phyloP scores from a whole-genome alignment of 768 basidiomycete species.

The Chalciporus piperatus region DNA sequence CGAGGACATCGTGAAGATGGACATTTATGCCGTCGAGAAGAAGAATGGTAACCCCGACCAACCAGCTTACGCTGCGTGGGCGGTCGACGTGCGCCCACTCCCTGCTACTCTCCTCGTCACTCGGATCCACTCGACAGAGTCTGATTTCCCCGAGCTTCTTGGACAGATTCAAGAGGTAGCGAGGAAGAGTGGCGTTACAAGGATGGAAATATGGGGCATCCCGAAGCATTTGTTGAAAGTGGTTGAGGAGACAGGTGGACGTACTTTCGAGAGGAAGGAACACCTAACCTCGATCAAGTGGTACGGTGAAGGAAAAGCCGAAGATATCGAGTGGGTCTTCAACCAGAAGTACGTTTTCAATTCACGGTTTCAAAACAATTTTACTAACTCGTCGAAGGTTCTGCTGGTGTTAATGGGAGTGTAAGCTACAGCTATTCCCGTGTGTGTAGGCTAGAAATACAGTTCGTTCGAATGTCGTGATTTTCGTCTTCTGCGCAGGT shows the following conservation, averaged over 20 bases:
- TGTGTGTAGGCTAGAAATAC: neutral
- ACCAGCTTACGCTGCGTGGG: slow-evolving; percentile 42
- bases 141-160: slow-evolving; percentile 36
- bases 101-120: slow-evolving; percentile 42
- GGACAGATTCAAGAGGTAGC: slow-evolving; percentile 35
- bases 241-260: slow-evolving; percentile 31
- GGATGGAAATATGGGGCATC: slow-evolving; percentile 50
- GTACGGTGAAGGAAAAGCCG: slow-evolving; percentile 41
- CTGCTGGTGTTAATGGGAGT: slow-evolving; percentile 36
- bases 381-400: slow-evolving; percentile 24
- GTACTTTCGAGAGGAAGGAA: slow-evolving; percentile 32
- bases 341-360: slow-evolving; percentile 44
- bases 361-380: neutral
- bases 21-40: slow-evolving; percentile 21
- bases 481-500: too few relatives aligned
- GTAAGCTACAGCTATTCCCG: neutral
- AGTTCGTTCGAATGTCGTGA: neutral
- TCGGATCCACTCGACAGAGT: slow-evolving; percentile 33
- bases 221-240: slow-evolving; percentile 30
- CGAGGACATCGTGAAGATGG: slow-evolving; percentile 10
- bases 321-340: slow-evolving; percentile 41
- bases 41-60: neutral
- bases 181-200: slow-evolving; percentile 30
- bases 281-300: slow-evolving; percentile 47
- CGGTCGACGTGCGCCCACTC: slow-evolving; percentile 34